phyloP scores from a whole-genome alignment of 768 basidiomycete genomes.

The Tricholoma sp. region DNA sequence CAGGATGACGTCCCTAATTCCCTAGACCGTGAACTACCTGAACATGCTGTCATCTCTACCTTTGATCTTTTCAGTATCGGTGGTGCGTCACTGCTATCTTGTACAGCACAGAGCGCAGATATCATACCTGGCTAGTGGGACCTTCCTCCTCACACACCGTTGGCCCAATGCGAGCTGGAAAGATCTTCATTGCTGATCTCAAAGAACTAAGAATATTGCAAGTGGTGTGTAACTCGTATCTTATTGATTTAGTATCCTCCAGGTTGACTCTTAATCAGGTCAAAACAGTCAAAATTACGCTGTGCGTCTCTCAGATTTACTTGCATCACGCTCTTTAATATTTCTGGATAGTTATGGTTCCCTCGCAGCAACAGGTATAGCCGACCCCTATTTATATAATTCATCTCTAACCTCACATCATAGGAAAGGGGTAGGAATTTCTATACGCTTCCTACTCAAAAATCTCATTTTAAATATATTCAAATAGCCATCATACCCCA shows the following conservation, averaged over 20 bases:
- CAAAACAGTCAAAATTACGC: slow-evolving; percentile 74
- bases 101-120: not conserved
- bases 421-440: slow-evolving; percentile 69
- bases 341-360: slow-evolving; percentile 68
- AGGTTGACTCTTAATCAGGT: slow-evolving; percentile 40
- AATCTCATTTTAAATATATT: not conserved
- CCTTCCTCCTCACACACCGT: slow-evolving; percentile 51
- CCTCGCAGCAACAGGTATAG: slow-evolving; percentile 82
- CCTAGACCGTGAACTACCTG: slow-evolving; percentile 33
- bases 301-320: slow-evolving; percentile 41
- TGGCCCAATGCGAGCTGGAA: slow-evolving; percentile 80
- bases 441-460: not conserved
- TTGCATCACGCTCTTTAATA: not conserved
- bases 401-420: slow-evolving; percentile 4
- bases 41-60: slow-evolving; percentile 90
- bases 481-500: slow-evolving; percentile 72
- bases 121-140: slow-evolving; percentile 30
- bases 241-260: not conserved
- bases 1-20: slow-evolving; percentile 4
- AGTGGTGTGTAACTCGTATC: slow-evolving; percentile 37
- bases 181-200: slow-evolving; percentile 80
- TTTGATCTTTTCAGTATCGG: slow-evolving; percentile 94
- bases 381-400: not conserved
- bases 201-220: slow-evolving; percentile 63
- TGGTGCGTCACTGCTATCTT: slow-evolving; percentile 38